Percentiles rank a stretch among this genome's conserved stretches.
Conservation (phyloP, 176 grass and related monocot species). For the Lolium rigidum region DNA sequence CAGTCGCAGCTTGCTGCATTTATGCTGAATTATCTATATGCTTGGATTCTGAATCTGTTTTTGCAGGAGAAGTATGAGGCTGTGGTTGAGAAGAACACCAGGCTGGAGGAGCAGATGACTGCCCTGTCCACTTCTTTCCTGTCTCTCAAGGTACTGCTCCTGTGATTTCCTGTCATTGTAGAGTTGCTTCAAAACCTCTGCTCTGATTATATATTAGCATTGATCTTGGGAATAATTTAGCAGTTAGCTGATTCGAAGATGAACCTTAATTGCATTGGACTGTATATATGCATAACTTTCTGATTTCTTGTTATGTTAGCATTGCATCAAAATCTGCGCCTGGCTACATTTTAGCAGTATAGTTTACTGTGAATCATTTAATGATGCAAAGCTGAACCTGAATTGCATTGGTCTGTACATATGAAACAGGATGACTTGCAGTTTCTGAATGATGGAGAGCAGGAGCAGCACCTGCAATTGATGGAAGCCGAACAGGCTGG, state of each 20-base stretch:
- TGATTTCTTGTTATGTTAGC: not conserved
- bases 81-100: constrained; percentile 51
- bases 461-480: constrained; percentile 16
- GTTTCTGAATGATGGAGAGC: constrained; percentile 44
- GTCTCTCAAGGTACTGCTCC: constrained; percentile 56
- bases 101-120: constrained; percentile 50
- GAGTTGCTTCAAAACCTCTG: not conserved
- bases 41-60: not conserved
- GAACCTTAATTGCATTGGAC: not conserved
- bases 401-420: not conserved
- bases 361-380: not conserved
- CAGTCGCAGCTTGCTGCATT: not conserved
- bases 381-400: not conserved
- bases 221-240: not conserved
- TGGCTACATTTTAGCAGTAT: not conserved
- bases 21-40: not conserved
- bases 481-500: constrained; percentile 24
- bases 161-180: constrained; percentile 13
- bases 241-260: no score
- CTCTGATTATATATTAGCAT: not conserved
- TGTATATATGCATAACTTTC: not conserved
- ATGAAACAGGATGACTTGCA: constrained; percentile 60
- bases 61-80: constrained; percentile 57
- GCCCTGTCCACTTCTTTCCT: constrained; percentile 48
- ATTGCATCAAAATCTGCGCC: not conserved